Evolutionary conservation across 2,329 filamentous ascomycete genomes (phyloP), one percentile per base, ranked within the genome.

Genomic region (Cryphonectria nitschkei): DNA sequence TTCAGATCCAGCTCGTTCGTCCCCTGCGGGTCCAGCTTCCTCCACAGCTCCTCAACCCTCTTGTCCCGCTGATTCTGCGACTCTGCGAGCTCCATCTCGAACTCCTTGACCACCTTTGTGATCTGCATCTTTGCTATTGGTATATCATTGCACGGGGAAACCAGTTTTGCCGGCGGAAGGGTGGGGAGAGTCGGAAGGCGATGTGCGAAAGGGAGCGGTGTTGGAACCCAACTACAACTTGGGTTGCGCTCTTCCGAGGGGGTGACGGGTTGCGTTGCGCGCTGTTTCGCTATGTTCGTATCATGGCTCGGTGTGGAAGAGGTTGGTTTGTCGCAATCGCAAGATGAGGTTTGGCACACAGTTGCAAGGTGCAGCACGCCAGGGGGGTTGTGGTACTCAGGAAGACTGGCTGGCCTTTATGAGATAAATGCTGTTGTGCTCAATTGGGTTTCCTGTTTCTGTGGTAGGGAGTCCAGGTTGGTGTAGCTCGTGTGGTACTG

Each of bases 41-140:
- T 85, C 95, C 95, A 98, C 78, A 98, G 88, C 80, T 90, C 87
- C 82, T 94, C 91, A 77, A 98, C 89, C 78, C 95, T 89, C 81
- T 89, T 88, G 83, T 97, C 93, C 79, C 92, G 90, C 83, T 93
- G 88, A 81, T 91, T 91, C 81, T 92, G 88, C 77, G 91, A 90
- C 84, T 96, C 93, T 80, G 85, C 86, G 84, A 93, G 86, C 86
- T 93, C 92, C 82, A 85, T 88, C 81, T 84, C 81, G 75, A 85
- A 78, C 78, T 86, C 82, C 76, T 80, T 80, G 77, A 85, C 85
- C 82, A 85, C 81, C 79, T 87, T 85, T 80, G 84, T 79, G 77
- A 82, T 78, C 77, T 79, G 81, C 82, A 84, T 84, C 72, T 78
- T 77, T 5, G 76, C 75, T 78, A 76, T 52, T 43, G 46, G 19